phyloP scores from a whole-genome alignment of 441 rosid genomes.

The Lepidium campestre region DNA sequence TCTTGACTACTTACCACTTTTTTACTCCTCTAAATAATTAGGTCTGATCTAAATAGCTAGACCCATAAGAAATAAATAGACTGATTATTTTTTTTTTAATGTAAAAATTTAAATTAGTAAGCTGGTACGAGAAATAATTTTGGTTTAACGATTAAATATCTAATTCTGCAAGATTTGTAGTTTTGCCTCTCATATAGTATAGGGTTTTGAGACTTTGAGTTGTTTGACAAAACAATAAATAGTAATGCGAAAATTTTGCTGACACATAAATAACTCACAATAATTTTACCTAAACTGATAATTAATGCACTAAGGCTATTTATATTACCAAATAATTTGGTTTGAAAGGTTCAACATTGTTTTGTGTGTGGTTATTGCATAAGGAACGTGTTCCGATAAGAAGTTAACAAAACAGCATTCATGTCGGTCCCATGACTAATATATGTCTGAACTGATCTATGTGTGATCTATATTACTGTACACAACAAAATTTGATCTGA shows the following conservation, averaged over 20 bases:
- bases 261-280: not conserved
- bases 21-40: not conserved
- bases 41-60: too few species aligned
- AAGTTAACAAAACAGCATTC: slow-evolving; percentile 18
- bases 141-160: too few species aligned
- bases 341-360: not conserved
- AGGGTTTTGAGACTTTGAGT: too few species aligned
- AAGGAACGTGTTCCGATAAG: slow-evolving; percentile 20
- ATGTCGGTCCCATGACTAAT: slow-evolving; percentile 24
- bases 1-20: not conserved
- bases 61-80: too few species aligned
- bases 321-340: not conserved
- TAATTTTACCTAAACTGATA: not conserved
- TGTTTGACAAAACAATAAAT: too few species aligned
- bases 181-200: too few species aligned
- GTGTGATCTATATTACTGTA: not conserved
- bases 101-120: too few species aligned
- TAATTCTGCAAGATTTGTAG: too few species aligned
- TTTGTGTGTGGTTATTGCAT: slow-evolving; percentile 23
- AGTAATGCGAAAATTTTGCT: too few species aligned
- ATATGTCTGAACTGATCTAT: slow-evolving; percentile 12
- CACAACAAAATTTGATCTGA: slow-evolving; percentile 8
- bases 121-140: too few species aligned
- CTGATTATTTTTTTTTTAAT: too few species aligned
- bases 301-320: not conserved